Evolutionary conservation across 495 filamentous ascomycete genomes (phyloP), one percentile per base, ranked within the genome.

Genomic region (Penicillium ochrochloron): DNA sequence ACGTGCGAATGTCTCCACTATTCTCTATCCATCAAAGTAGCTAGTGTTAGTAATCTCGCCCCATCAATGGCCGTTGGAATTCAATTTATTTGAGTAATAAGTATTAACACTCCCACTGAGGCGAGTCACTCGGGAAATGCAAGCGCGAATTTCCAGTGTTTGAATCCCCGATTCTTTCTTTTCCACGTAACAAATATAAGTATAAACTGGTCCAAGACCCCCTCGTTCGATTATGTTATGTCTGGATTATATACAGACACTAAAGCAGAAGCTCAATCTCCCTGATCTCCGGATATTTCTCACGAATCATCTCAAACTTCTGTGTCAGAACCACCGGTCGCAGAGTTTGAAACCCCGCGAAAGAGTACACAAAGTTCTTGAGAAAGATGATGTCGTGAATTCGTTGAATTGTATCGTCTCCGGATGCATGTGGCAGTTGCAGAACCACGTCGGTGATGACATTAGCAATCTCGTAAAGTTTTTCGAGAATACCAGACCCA

Each of bases 401-500:
- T 9, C 71, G 65, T 48, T 63, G 46, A 34, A 59, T 66, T n/a
- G 71, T 75, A 48, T 73, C 71, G 42, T 73, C 71, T 29, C 57
- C 50, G n/a, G 66, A 60, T 19, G 66, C 71, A 46, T 70, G 64
- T 86, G 51, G 51, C 8, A 54, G 31, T 8, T 54, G 51, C 9
- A 54, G 51, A 12, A 54, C 51, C 51, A 54, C 51, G 5, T 54
- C 51, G 15, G 51, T 54, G n/a, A 54, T 54, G 2, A 54, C 51
- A 34, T 54, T 54, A 0, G 51, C 51, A 5, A 54, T 54, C 12
- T 54, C 51, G 10, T 33, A 54, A 3, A 54, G 15, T 31, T 54
- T 88, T 59, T 85, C 80, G 27, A 83, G 76, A 29, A 88, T 83
- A 0, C 82, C 81, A 52, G 79, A 82, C 0, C 85, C 85, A 64